Evolutionary conservation across 208 protist genomes (phyloP).

Genomic region (Acanthamoeba royreba): DNA sequence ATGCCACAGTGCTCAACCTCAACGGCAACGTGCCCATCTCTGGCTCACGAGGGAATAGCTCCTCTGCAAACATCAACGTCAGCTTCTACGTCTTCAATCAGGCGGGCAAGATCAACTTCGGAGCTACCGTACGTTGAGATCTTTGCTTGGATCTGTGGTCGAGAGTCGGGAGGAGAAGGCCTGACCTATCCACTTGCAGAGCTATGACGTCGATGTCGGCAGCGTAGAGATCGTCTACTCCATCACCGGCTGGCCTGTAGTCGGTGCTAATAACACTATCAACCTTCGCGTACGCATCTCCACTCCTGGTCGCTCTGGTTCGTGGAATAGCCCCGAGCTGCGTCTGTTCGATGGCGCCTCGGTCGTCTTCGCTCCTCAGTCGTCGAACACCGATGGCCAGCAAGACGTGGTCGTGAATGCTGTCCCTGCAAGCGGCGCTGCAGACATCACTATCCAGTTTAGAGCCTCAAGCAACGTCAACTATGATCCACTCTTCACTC

Average conservation of each 20-base stretch:
- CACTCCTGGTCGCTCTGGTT: not conserved
- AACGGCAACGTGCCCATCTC: not conserved
- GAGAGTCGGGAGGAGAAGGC: not conserved
- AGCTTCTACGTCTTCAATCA: not conserved
- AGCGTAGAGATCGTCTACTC: not conserved
- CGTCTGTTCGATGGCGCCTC: not conserved
- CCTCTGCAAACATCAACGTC: not conserved
- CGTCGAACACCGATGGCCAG: not conserved
- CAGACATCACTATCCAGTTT: not conserved
- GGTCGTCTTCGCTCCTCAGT: not conserved
- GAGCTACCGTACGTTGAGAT: not conserved
- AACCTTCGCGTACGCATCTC: not conserved
- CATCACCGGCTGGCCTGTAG: not conserved
- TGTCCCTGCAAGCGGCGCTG: not conserved
- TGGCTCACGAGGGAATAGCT: not conserved
- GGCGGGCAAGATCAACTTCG: not conserved
- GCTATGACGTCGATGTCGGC: not conserved
- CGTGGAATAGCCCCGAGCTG: not conserved
- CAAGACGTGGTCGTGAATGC: not conserved
- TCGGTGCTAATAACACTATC: not conserved
- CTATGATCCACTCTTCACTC: not conserved
- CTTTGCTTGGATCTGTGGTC: not conserved
- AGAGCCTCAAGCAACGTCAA: not conserved
- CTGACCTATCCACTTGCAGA: not conserved
- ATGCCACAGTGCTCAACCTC: not conserved